Evolutionary conservation across 2,329 filamentous ascomycete genomes (phyloP), one percentile per base, ranked within the genome.

Genomic region (Fusarium neocosmosporiellum): DNA sequence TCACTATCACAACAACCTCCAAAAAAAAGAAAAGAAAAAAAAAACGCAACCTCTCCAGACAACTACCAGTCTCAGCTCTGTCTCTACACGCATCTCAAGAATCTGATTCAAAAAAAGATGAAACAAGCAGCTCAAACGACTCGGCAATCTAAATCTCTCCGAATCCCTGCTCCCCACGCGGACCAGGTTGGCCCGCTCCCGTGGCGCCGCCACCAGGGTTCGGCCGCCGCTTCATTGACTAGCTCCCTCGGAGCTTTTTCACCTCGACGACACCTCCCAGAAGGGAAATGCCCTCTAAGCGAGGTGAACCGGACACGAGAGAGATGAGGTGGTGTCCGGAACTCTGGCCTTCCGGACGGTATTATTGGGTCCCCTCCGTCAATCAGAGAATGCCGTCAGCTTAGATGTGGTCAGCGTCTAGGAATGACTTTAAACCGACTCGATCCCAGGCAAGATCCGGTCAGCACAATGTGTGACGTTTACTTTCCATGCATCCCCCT

Each of bases 101-200:
- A 43, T 46, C 46, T 31, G 27, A 31, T 50, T 50, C 46, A 50
- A 31, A 60, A 34, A 46, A 27, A 29, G 36, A 22, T 34, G 29
- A 63, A 46, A 54, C 65, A 43, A 8, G 37, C 22, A 34, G 20
- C 27, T 20, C 33, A 34, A 34, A n/a, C n/a, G 27, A 39, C 46
- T 67, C 70, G 70, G 66, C 50, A 64, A 54, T 70, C 68, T 64
- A 71, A 55, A 55, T 58, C 20, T 20, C 16, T 11, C 71, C 72
- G 66, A 74, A 68, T 34, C 61, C 72, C 72, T 67, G 50, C 31
- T 59, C 57, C 33, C 61, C 46, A 60, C 46, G 61, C 71, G 71
- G 67, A 66, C 36, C 58, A 74, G 43, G 46, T 63, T 62, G 24
- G 20, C 36, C 65, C 68, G 65, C 54, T 48, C 50, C 34, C 31